Evolutionary conservation across 108 stramenopile species (phyloP).

Genomic region (Parietichytrium sp.): DNA sequence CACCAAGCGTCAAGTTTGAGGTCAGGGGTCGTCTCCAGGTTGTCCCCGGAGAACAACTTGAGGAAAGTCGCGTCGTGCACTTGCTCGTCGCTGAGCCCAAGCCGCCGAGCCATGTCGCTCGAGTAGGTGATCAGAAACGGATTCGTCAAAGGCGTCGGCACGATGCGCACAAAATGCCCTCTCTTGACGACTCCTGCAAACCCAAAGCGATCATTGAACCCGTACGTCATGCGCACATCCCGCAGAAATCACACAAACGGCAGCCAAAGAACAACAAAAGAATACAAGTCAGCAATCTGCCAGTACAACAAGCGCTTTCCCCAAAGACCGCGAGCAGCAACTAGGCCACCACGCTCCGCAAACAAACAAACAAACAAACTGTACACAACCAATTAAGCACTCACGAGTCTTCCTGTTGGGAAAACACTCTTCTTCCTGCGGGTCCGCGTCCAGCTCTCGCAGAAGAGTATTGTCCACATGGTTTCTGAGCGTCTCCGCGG

Average conservation of each 20-base stretch:
- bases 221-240: background rate
- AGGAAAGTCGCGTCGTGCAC: background rate
- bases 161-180: constrained; percentile 39
- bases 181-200: background rate
- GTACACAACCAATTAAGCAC: background rate
- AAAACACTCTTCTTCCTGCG: background rate
- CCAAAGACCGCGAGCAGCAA: too few species aligned
- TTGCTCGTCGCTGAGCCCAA: background rate
- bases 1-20: constrained; percentile 62
- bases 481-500: too few species aligned
- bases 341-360: too few species aligned
- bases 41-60: constrained; percentile 65
- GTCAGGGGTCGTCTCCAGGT: constrained; percentile 28
- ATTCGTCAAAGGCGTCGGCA: background rate
- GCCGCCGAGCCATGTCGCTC: background rate
- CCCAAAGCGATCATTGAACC: background rate
- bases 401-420: constrained; percentile 21
- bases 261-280: too few species aligned
- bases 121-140: background rate
- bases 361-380: background rate
- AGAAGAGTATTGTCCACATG: background rate
- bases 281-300: too few species aligned
- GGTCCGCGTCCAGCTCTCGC: constrained; percentile 12
- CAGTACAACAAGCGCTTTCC: too few species aligned
- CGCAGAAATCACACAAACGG: too few species aligned